Percentiles rank a stretch among this genome's conserved stretches.
Evolutionary conservation across 2,329 filamentous ascomycete species (phyloP).

Genomic region (Sphaceloma murrayae): DNA sequence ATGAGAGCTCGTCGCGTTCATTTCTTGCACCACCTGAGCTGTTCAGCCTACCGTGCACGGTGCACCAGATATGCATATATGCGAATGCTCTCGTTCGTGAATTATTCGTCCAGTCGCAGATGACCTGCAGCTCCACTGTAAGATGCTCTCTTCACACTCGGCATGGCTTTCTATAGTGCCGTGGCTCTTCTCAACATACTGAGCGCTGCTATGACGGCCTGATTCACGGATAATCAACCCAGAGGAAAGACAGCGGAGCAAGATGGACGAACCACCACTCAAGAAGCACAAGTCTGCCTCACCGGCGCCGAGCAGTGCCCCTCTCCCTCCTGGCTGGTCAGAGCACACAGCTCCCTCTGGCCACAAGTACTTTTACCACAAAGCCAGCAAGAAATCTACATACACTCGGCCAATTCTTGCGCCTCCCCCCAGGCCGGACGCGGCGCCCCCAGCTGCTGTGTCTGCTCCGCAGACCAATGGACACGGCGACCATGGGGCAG

Average conservation of each 20-base stretch:
- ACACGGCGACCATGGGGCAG: not conserved
- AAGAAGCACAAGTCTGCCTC: slow-evolving; percentile 71
- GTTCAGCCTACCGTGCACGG: slow-evolving; percentile 10
- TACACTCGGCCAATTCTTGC: slow-evolving; percentile 57
- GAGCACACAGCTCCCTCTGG: slow-evolving; percentile 80
- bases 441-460: not conserved
- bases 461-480: not conserved
- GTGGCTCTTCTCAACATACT: too few species aligned
- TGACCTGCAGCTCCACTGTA: too few species aligned
- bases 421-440: slow-evolving; percentile 13
- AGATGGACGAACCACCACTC: slow-evolving; percentile 18
- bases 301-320: slow-evolving; percentile 45
- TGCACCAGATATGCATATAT: slow-evolving; percentile 2
- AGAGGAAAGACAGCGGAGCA: too few species aligned
- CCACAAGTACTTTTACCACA: slow-evolving; percentile 82
- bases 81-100: too few species aligned
- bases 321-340: slow-evolving; percentile 76
- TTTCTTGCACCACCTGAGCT: slow-evolving; percentile 11
- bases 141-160: too few species aligned
- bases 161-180: too few species aligned
- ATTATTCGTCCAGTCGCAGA: too few species aligned
- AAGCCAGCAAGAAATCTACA: slow-evolving; percentile 72
- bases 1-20: slow-evolving; percentile 14
- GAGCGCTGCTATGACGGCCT: too few species aligned
- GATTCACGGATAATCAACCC: too few species aligned